Evolutionary conservation across 768 basidiomycete species (phyloP).

Genomic region (Suillus paluster): DNA sequence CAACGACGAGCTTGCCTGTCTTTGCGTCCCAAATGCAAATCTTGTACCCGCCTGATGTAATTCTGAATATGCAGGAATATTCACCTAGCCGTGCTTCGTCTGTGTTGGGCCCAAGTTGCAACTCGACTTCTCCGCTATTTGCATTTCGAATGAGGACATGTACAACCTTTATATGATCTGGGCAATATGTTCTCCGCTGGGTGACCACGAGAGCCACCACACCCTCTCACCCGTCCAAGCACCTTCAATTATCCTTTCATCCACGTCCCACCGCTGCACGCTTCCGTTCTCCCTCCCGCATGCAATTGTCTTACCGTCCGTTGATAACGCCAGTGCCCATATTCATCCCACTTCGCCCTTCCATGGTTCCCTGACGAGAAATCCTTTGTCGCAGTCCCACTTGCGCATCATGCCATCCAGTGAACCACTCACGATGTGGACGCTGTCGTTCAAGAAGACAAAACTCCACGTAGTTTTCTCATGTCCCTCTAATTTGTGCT

Average conservation of each 20-base stretch:
- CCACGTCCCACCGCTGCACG: neutral
- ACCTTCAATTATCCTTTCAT: neutral
- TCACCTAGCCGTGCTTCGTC: too few species aligned
- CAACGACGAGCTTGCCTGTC: too few species aligned
- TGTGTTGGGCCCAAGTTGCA: too few species aligned
- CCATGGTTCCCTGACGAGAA: neutral
- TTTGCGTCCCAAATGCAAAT: too few species aligned
- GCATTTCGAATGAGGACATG: neutral
- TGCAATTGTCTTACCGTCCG: neutral
- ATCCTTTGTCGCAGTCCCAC: neutral
- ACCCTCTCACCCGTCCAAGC: neutral
- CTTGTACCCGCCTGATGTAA: too few species aligned
- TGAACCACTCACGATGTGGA: neutral
- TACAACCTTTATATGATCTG: too few species aligned
- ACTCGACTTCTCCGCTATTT: neutral
- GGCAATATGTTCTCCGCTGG: neutral
- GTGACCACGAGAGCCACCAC: neutral
- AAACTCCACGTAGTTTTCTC: neutral
- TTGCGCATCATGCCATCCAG: neutral
- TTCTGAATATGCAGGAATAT: too few species aligned
- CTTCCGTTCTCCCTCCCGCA: neutral
- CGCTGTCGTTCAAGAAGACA: neutral
- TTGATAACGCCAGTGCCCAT: neutral
- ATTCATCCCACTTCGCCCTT: neutral
- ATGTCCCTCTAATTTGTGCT: neutral